These are phyloP conservation scores for Coprinellus aureogranulatus DNA, from an alignment of 768 basidiomycete species.

Conservation along the genomic window DNA sequence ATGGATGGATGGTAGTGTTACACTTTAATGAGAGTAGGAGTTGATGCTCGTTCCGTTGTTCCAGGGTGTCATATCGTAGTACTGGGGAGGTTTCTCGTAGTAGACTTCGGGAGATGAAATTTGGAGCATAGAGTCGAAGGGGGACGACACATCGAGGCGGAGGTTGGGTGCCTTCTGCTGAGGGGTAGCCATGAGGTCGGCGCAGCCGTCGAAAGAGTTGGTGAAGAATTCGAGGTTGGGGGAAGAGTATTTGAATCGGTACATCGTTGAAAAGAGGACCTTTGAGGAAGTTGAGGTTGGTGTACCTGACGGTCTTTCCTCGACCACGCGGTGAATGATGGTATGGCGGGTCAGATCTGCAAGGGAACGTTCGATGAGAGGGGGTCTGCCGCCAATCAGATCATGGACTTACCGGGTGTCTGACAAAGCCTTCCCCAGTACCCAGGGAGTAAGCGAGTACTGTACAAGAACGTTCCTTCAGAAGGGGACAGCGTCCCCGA, in stretches of 20 bases:
- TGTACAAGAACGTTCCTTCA: constrained; percentile 49
- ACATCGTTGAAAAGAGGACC: constrained; percentile 55
- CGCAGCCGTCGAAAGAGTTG: constrained; percentile 5
- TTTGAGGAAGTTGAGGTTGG: constrained; percentile 15
- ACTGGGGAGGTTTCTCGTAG: background rate
- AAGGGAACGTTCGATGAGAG: constrained; percentile 4
- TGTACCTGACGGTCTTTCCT: constrained; percentile 28
- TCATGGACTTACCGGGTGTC: constrained; percentile 48
- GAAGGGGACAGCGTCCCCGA: constrained; percentile 20
- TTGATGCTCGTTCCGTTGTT: background rate
- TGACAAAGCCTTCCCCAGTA: constrained; percentile 63
- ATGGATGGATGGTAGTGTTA: constrained; percentile 4
- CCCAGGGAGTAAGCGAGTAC: constrained; percentile 56
- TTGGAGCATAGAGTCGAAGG: constrained; percentile 7
- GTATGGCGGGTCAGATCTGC: constrained; percentile 66
- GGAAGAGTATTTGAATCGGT: constrained; percentile 47
- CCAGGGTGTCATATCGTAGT: background rate
- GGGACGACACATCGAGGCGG: constrained; percentile 2
- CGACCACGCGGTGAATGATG: constrained; percentile 62
- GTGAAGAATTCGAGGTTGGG: constrained; percentile 8
- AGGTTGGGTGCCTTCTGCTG: background rate
- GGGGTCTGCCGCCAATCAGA: background rate
- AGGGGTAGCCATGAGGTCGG: constrained; percentile 3
- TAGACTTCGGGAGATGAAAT: constrained; percentile 5
- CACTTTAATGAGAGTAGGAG: background rate